Conservation (phyloP, 148 eudicot genomes). For the Persicaria tinctoria region DNA sequence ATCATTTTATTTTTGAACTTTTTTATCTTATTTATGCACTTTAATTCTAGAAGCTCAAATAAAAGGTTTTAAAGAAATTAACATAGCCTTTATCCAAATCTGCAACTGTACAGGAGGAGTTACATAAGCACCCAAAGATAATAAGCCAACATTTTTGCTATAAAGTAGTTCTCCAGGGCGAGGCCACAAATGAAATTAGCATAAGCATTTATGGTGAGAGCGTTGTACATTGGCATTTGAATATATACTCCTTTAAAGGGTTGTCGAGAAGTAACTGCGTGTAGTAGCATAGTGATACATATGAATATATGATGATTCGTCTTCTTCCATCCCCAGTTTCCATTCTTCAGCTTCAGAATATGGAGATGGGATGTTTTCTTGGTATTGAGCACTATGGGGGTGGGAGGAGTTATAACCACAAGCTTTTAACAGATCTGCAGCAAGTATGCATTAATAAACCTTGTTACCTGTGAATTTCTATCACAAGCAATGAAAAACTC, state of each 20-base stretch:
- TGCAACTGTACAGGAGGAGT: no score
- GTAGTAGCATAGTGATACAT: neutral
- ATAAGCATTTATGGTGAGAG: neutral
- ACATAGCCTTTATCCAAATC: no score
- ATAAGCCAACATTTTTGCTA: no score
- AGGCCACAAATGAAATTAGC: neutral
- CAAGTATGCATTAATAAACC: neutral
- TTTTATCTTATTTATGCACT: no score
- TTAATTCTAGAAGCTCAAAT: no score
- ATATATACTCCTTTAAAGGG: neutral
- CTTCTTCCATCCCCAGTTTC: neutral
- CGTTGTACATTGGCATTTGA: neutral
- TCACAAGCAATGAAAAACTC: neutral
- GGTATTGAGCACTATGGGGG: neutral
- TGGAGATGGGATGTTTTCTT: neutral
- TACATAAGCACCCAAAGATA: no score
- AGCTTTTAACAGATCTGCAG: neutral
- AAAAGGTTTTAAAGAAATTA: no score
- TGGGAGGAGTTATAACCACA: neutral
- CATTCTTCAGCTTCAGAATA: neutral
- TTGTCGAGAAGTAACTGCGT: neutral
- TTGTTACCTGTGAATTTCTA: neutral
- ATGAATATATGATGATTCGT: neutral
- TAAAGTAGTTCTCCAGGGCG: neutral
- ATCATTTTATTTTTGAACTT: no score